phyloP scores from a whole-genome alignment of 345 rosid species.

The Boechera divaricarpa region DNA sequence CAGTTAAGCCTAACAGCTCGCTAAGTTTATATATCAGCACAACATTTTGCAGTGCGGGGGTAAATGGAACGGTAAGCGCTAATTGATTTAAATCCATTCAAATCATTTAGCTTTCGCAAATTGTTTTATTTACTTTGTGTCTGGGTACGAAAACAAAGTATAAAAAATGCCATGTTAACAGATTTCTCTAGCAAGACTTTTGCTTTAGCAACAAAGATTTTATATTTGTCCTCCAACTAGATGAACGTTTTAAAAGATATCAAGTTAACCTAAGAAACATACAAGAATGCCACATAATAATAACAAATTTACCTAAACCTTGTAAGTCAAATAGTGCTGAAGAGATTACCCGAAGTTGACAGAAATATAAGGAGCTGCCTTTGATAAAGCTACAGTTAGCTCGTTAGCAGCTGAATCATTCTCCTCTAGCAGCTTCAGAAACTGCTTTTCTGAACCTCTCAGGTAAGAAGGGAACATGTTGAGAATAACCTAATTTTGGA shows the following conservation, averaged over 20 bases:
- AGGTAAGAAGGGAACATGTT: slow-evolving; percentile 70
- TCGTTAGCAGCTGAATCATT: slow-evolving; percentile 52
- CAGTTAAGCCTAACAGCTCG: slow-evolving; percentile 13
- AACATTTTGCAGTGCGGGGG: neutral
- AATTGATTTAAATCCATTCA: neutral
- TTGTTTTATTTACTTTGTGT: neutral
- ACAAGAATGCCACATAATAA: slow-evolving; percentile 21
- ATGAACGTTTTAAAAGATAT: neutral
- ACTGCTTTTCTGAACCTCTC: slow-evolving; percentile 73
- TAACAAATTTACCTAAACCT: slow-evolving; percentile 19
- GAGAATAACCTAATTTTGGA: slow-evolving; percentile 60
- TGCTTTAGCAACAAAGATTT: slow-evolving; percentile 6
- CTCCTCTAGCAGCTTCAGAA: slow-evolving; percentile 56
- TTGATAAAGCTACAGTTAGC: slow-evolving; percentile 64
- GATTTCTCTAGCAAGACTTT: neutral
- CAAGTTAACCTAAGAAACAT: slow-evolving; percentile 10
- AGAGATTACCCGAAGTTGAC: slow-evolving; percentile 65
- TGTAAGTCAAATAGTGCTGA: slow-evolving; percentile 22
- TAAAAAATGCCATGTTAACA: slow-evolving; percentile 1
- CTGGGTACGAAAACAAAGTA: slow-evolving; percentile 12
- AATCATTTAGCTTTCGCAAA: neutral
- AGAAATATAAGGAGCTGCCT: slow-evolving; percentile 72
- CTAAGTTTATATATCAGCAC: slow-evolving; percentile 1
- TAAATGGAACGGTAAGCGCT: neutral
- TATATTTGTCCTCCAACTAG: neutral